phyloP scores from a whole-genome alignment of 495 filamentous ascomycete genomes.

The Hypomontagnella monticulosa region DNA sequence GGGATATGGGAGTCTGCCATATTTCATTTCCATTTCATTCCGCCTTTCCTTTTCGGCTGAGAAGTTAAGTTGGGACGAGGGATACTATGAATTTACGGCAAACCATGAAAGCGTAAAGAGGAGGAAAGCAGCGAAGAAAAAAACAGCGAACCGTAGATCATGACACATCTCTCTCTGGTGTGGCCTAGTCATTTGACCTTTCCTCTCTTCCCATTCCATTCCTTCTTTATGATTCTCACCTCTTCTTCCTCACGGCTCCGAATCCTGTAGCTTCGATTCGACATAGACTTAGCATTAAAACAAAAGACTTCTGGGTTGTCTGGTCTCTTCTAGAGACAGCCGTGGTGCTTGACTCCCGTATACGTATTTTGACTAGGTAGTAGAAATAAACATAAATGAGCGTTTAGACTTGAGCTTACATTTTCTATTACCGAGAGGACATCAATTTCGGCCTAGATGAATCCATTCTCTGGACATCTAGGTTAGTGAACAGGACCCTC shows the following conservation, averaged over 20 bases:
- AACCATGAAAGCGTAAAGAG: conserved; percentile 6
- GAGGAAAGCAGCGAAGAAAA: conserved; percentile 19
- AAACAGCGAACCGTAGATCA: conserved; percentile 26
- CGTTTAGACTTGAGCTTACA: no score
- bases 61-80: conserved; percentile 20
- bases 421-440: no score
- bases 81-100: conserved; percentile 11
- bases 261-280: conserved; percentile 23
- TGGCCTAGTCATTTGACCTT: conserved; percentile 16
- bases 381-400: no score
- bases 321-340: conserved; percentile 1
- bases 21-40: conserved; percentile 35
- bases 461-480: no score
- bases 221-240: conserved; percentile 3
- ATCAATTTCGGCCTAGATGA: no score
- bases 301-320: conserved; percentile 8
- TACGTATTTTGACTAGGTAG: conserved; percentile 10
- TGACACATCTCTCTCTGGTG: conserved; percentile 11
- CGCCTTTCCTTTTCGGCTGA: conserved; percentile 29
- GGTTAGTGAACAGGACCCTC: no score
- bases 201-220: conserved; percentile 8
- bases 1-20: conserved; percentile 18
- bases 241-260: not conserved
- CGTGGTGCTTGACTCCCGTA: not conserved
- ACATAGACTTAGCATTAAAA: conserved; percentile 10